Base-by-base conservation (phyloP, 192 early-diverging fungal species). In the Gamsiella multidivaricata region DNA sequence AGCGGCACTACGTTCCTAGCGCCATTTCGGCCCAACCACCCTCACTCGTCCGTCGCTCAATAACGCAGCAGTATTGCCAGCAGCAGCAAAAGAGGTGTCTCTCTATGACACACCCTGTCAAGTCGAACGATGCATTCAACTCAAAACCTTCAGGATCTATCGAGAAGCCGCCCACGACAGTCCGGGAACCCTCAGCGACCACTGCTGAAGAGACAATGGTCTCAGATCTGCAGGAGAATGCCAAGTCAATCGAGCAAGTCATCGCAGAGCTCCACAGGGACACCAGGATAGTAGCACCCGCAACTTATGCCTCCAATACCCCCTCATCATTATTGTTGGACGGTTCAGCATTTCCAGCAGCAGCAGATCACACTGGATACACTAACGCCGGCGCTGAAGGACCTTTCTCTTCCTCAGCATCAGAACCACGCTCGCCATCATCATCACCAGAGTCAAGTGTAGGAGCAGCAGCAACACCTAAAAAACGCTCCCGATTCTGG, bases 221-320 rank as follows among this genome's bases (percentile, higher is more conserved):
- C 6, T 14, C 42, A 10, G 43, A 61, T 15, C n/a, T 50, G 3
- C 17, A 54, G 3, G 71, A 65, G 9, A 65, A 54, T 17, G 28
- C 55, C 39, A 65, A 66, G 51, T 55, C 71, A 5, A 75, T 75
- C 43, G 63, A 75, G 10, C 71, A 75, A 41, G 50, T 75, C 6
- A 66, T 75, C 7, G 57, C 49, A 36, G 71, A 75, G 6, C 56
- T 75, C 7, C 36, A 66, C n/a, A 39, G 10, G n/a, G 64, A 66
- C 20, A 23, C 33, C 28, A 54, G 17, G 10, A 53, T n/a, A 39
- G 37, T 39, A 5, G 37, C 37, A 39, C 7, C n/a, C n/a, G n/a
- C n/a, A n/a, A n/a, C n/a, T n/a, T n/a, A n/a, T 33, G 9, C 52
- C 52, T 11, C 15, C 52, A 33, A 33, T 54, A 54, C 45, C 9